A percentile compares a stretch with the other conserved stretches of the same genome.
phyloP scores from a whole-genome alignment of 129 eudicot species.

The Ambrosia artemisiifolia region DNA sequence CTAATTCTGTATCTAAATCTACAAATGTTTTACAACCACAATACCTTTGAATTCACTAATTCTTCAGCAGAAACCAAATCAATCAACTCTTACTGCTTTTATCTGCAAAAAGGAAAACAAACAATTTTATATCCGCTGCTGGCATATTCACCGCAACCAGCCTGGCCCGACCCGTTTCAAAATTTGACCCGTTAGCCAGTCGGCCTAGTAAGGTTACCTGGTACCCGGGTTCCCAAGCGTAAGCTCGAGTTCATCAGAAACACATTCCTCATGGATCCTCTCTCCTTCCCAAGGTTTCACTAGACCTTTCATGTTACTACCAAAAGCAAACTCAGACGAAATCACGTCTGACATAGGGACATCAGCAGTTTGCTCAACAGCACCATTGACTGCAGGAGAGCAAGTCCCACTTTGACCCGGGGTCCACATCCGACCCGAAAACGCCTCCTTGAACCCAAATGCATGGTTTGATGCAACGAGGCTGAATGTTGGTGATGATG shows the following conservation, averaged over 20 bases:
- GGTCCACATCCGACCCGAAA: slow-evolving; percentile 72
- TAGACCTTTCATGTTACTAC: slow-evolving; percentile 38
- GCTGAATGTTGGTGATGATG: slow-evolving; percentile 91
- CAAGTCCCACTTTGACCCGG: slow-evolving; percentile 95
- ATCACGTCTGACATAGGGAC: slow-evolving; percentile 77
- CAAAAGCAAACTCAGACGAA: slow-evolving; percentile 90
- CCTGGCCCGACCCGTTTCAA: not conserved
- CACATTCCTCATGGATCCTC: slow-evolving; percentile 88
- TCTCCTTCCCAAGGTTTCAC: slow-evolving; percentile 99
- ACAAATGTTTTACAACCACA: not conserved
- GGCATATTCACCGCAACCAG: too few species aligned
- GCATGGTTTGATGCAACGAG: slow-evolving; percentile 63
- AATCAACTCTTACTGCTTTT: slow-evolving; percentile 1
- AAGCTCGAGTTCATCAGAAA: slow-evolving; percentile 86
- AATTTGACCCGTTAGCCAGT: not conserved
- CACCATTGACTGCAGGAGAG: slow-evolving; percentile 70
- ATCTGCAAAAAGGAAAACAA: not conserved
- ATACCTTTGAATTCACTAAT: slow-evolving; percentile 10
- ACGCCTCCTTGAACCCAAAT: slow-evolving; percentile 52
- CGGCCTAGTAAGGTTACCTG: slow-evolving; percentile 33
- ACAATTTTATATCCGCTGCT: too few species aligned
- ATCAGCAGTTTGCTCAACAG: slow-evolving; percentile 64
- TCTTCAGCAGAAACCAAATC: slow-evolving; percentile 7
- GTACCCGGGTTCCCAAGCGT: slow-evolving; percentile 87
- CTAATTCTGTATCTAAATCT: slow-evolving; percentile 14